phyloP scores from a whole-genome alignment of 2,329 filamentous ascomycete species.

The Albophoma yamanashiensis region DNA sequence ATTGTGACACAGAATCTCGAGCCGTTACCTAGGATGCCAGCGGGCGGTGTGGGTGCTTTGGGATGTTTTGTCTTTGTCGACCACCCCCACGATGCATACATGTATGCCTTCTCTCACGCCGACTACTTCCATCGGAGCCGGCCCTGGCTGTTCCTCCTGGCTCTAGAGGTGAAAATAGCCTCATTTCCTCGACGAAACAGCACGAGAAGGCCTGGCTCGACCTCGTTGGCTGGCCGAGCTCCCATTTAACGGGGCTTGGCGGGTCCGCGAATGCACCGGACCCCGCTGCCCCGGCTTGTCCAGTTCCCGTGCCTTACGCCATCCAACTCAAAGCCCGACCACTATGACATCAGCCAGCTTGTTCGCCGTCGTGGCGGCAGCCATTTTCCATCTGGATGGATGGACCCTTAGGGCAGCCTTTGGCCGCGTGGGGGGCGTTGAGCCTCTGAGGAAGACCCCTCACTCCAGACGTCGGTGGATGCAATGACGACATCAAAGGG shows the following conservation, averaged over 20 bases:
- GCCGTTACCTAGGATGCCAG: too few relatives aligned
- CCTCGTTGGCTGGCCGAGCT: too few relatives aligned
- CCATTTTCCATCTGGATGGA: background rate
- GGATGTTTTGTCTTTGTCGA: too few relatives aligned
- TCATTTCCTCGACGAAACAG: background rate
- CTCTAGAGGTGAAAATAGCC: too few relatives aligned
- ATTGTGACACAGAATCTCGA: too few relatives aligned
- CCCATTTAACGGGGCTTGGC: background rate
- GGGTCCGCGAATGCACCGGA: background rate
- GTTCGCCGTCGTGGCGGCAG: background rate
- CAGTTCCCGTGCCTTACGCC: background rate
- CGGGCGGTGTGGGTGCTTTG: too few relatives aligned
- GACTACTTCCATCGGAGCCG: too few relatives aligned
- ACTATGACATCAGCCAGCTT: background rate
- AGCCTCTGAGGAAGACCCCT: background rate
- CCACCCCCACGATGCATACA: too few relatives aligned
- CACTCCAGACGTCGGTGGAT: background rate
- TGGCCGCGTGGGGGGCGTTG: background rate
- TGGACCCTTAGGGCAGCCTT: background rate
- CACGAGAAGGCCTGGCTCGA: too few relatives aligned
- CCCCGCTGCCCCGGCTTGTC: background rate
- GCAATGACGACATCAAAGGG: background rate
- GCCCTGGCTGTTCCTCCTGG: too few relatives aligned
- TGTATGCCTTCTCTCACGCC: too few relatives aligned
- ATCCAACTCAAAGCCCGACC: background rate